phyloP scores from a whole-genome alignment of 23 red algal genomes.

The Agarophyton chilense region DNA sequence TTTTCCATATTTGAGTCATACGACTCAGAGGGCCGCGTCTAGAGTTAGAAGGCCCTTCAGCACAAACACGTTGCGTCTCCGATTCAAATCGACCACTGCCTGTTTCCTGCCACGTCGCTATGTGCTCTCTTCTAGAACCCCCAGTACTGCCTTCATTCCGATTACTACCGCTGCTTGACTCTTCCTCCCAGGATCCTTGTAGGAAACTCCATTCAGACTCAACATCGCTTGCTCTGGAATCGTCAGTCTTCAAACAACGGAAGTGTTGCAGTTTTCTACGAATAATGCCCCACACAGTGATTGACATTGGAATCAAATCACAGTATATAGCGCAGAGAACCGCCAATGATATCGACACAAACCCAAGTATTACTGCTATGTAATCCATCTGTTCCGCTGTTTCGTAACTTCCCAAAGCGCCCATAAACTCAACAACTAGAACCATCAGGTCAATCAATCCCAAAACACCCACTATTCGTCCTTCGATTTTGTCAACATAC shows the following conservation, averaged over 20 bases:
- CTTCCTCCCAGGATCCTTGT: not conserved
- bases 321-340: slow-evolving; percentile 65
- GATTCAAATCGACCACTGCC: not conserved
- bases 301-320: slow-evolving; percentile 54
- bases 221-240: not conserved
- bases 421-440: slow-evolving; percentile 66
- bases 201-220: slow-evolving; percentile 34
- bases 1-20: not conserved
- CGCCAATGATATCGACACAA: slow-evolving; percentile 51
- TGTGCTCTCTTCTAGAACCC: not conserved
- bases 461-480: slow-evolving; percentile 50
- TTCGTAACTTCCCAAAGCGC: slow-evolving; percentile 41
- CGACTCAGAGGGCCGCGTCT: not conserved
- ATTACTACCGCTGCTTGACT: not conserved
- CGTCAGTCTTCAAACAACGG: slow-evolving; percentile 1
- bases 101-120: not conserved
- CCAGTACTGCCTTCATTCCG: not conserved
- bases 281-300: not conserved
- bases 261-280: not conserved
- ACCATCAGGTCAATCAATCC: slow-evolving; percentile 61
- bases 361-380: slow-evolving; percentile 50
- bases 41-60: no score
- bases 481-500: slow-evolving; percentile 66
- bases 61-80: not conserved
- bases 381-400: slow-evolving; percentile 58